Percentiles rank a stretch among this genome's conserved stretches.
Evolutionary conservation across 345 rosid genomes (phyloP).

Genomic region (Euphorbia pulcherrima): DNA sequence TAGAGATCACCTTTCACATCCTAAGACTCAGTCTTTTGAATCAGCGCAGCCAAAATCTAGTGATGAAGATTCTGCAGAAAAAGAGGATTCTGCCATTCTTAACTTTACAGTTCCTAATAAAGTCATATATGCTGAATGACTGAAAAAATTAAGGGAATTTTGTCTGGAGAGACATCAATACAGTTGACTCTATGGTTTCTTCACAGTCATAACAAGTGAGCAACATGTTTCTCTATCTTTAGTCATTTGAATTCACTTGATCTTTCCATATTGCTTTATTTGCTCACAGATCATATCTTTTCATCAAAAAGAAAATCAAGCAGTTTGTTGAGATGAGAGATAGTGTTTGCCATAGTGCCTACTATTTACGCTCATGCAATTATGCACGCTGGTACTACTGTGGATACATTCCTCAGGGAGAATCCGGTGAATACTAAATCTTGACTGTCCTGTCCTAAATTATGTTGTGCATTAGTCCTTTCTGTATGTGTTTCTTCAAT

Average conservation of each 20-base stretch:
- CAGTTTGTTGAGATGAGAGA: slow-evolving; percentile 99
- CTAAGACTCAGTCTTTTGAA: slow-evolving; percentile 55
- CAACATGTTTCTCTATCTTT: background rate
- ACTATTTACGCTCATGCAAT: slow-evolving; percentile 96
- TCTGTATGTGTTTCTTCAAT: background rate
- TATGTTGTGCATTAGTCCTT: background rate
- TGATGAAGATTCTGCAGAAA: slow-evolving; percentile 45
- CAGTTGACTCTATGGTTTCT: slow-evolving; percentile 88
- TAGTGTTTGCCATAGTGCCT: slow-evolving; percentile 99
- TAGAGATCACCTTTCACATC: slow-evolving; percentile 69
- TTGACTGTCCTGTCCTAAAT: background rate
- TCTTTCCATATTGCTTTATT: slow-evolving; percentile 10
- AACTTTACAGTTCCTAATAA: slow-evolving; percentile 61
- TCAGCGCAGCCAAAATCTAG: slow-evolving; percentile 44
- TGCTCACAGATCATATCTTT: slow-evolving; percentile 77
- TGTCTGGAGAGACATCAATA: slow-evolving; percentile 95
- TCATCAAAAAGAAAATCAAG: slow-evolving; percentile 89
- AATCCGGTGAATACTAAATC: slow-evolving; percentile 58
- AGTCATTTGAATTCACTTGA: background rate
- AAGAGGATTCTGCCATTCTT: slow-evolving; percentile 45
- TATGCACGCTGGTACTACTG: slow-evolving; percentile 99
- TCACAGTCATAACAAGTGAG: slow-evolving; percentile 92
- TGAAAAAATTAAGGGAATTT: slow-evolving; percentile 77
- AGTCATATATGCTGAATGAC: slow-evolving; percentile 67
- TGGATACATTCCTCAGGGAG: slow-evolving; percentile 96